These are phyloP conservation scores for Rutstroemia sp. DNA, from an alignment of 2,329 filamentous ascomycete species.

Conservation along the genomic window DNA sequence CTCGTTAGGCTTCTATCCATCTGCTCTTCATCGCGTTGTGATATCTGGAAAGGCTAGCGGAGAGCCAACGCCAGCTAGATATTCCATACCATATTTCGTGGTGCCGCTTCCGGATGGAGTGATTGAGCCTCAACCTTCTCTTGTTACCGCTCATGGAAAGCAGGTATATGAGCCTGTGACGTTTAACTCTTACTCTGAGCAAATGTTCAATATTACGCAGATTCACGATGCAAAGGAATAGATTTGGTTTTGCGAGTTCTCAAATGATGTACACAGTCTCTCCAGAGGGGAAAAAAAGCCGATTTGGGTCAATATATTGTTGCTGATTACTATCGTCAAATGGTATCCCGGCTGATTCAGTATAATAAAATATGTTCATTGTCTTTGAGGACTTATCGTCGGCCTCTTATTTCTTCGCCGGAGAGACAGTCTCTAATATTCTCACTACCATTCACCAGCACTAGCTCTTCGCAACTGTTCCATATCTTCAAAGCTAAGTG, in stretches of 20 bases:
- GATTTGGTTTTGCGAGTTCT: not conserved
- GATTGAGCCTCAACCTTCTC: not conserved
- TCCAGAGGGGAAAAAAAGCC: too few species aligned
- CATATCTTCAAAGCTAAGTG: too few species aligned
- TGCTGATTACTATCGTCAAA: too few species aligned
- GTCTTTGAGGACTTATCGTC: too few species aligned
- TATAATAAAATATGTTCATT: too few species aligned
- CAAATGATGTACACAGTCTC: too few species aligned
- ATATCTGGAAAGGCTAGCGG: not conserved
- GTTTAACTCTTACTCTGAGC: not conserved
- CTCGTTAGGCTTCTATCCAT: not conserved
- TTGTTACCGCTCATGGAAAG: not conserved
- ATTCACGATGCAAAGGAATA: not conserved
- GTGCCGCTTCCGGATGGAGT: not conserved
- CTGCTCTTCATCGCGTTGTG: not conserved
- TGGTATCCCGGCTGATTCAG: too few species aligned
- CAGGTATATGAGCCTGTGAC: conserved; percentile 1
- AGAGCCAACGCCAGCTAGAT: not conserved
- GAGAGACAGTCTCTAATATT: too few species aligned
- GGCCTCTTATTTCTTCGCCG: too few species aligned
- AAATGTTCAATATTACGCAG: not conserved
- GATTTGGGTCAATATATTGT: too few species aligned
- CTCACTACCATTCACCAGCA: too few species aligned
- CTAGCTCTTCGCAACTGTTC: too few species aligned
- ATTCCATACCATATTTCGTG: not conserved